phyloP scores from a whole-genome alignment of 2,329 filamentous ascomycete genomes.

The Exophiala oligosperma region DNA sequence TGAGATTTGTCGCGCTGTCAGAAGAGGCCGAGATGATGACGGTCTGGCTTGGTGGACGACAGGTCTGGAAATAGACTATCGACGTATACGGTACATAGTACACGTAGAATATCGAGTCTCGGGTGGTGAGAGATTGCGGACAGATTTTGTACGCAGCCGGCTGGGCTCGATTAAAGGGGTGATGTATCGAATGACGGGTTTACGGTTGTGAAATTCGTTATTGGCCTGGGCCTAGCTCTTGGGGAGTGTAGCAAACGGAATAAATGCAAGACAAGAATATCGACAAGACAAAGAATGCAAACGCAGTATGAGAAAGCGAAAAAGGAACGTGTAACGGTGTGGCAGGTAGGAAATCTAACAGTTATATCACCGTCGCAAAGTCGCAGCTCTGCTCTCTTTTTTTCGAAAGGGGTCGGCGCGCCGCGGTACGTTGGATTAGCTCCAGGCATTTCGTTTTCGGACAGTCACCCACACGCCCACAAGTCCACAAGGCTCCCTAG shows the following conservation, averaged over 20 bases:
- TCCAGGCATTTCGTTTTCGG: slow-evolving; percentile 19
- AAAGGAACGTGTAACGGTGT: slow-evolving; percentile 11
- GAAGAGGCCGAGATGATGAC: slow-evolving; percentile 7
- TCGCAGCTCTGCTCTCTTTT: neutral
- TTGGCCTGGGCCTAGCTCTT: slow-evolving; percentile 10
- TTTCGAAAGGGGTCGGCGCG: slow-evolving; percentile 8
- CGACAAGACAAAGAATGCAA: slow-evolving; percentile 19
- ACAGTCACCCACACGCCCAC: slow-evolving; percentile 13
- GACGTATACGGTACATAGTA: slow-evolving; percentile 11
- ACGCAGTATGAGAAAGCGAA: slow-evolving; percentile 9
- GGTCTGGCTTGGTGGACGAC: slow-evolving; percentile 15
- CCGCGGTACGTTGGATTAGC: slow-evolving; percentile 17
- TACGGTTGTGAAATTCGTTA: slow-evolving; percentile 10
- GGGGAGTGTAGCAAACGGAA: slow-evolving; percentile 5
- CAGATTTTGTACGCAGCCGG: slow-evolving; percentile 23
- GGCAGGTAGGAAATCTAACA: slow-evolving; percentile 13
- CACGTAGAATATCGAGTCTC: slow-evolving; percentile 26
- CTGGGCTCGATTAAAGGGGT: slow-evolving; percentile 13
- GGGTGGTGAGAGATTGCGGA: slow-evolving; percentile 20
- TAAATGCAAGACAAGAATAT: slow-evolving; percentile 15
- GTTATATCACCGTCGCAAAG: slow-evolving; percentile 12
- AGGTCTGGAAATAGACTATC: slow-evolving; percentile 10
- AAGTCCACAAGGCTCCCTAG: neutral
- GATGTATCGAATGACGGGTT: slow-evolving; percentile 15
- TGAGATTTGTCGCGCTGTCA: slow-evolving; percentile 25